phyloP scores from a whole-genome alignment of 768 basidiomycete species.

The Ramaria rubella region DNA sequence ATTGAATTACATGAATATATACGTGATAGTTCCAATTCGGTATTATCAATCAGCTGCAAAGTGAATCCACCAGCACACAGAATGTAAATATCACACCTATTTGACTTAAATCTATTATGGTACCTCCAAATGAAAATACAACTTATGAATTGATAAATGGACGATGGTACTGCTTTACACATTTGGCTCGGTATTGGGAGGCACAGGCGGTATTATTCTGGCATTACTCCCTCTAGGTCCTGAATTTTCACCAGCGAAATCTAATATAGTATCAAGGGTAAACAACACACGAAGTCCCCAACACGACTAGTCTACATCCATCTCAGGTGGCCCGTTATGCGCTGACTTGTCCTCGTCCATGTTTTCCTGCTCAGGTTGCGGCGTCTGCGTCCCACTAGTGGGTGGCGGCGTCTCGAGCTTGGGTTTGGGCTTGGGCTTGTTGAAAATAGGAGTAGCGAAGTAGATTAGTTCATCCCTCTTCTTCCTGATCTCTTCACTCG shows the following conservation, averaged over 20 bases:
- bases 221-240: no score
- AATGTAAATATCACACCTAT: no score
- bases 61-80: no score
- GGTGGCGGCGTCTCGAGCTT: conserved; percentile 57
- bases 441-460: conserved; percentile 84
- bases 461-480: conserved; percentile 89
- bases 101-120: no score
- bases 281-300: neutral
- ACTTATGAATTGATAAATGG: no score
- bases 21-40: no score
- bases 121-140: no score
- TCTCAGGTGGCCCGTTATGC: conserved; percentile 56
- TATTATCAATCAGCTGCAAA: no score
- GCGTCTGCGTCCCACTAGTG: conserved; percentile 46
- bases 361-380: conserved; percentile 34
- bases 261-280: neutral
- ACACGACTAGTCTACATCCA: conserved; percentile 73
- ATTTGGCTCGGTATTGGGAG: neutral
- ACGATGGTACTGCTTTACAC: no score
- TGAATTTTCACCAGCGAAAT: neutral
- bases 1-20: no score
- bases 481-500: conserved; percentile 76
- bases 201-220: neutral
- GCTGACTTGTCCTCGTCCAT: conserved; percentile 24
- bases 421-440: conserved; percentile 85